phyloP scores from a whole-genome alignment of 352 stramenopile genomes.

The Thraustotheca clavata region DNA sequence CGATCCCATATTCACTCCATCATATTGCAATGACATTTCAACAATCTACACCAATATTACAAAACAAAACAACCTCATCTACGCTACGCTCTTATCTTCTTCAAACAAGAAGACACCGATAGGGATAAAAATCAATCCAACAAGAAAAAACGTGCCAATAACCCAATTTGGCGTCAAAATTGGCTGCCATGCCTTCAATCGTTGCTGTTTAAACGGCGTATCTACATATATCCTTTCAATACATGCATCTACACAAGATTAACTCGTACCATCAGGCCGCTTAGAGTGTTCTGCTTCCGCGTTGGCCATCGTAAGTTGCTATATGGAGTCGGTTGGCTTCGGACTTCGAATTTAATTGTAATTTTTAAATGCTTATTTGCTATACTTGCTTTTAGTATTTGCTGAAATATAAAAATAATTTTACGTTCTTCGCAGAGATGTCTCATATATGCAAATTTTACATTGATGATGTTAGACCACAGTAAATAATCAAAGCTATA shows the following conservation, averaged over 20 bases:
- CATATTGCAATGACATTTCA: conserved; percentile 28
- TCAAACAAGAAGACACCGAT: conserved; percentile 36
- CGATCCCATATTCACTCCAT: conserved; percentile 18
- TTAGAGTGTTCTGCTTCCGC: conserved; percentile 2
- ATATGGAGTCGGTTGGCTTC: conserved; percentile 7
- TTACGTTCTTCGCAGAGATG: too few species aligned
- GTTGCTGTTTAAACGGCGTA: conserved; percentile 23
- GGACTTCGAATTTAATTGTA: too few species aligned
- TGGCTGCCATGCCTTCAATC: conserved; percentile 68
- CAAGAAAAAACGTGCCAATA: conserved; percentile 64
- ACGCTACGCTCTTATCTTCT: conserved; percentile 23
- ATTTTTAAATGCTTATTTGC: too few species aligned
- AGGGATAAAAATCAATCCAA: conserved; percentile 73
- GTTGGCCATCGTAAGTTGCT: not conserved
- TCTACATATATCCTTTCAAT: conserved; percentile 3
- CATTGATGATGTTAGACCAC: too few species aligned
- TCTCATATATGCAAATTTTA: too few species aligned
- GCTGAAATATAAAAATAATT: too few species aligned
- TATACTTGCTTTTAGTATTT: too few species aligned
- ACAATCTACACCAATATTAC: conserved; percentile 23
- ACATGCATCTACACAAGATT: not conserved
- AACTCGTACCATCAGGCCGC: conserved; percentile 10
- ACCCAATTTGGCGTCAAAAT: conserved; percentile 82
- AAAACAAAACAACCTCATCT: not conserved
- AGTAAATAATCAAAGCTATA: too few species aligned